These are phyloP conservation scores for Tothia fuscella DNA, from an alignment of 2,329 filamentous ascomycete species.

Conservation along the genomic window DNA sequence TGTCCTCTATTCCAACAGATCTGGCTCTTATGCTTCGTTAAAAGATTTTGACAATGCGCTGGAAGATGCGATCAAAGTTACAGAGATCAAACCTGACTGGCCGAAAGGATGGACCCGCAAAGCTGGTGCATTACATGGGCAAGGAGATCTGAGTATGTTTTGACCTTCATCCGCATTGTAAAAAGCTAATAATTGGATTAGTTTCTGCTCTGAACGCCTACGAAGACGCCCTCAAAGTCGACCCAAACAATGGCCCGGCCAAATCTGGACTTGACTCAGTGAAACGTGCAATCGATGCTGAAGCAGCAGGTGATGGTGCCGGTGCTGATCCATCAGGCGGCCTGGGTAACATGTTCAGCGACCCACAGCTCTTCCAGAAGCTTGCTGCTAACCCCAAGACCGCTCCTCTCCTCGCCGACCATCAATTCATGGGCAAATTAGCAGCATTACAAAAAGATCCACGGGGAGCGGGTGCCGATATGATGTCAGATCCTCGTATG, in stretches of 20 bases:
- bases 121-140: constrained; percentile 78
- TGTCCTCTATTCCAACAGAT: constrained; percentile 96
- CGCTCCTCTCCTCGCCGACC: constrained; percentile 63
- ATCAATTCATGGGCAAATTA: constrained; percentile 81
- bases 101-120: constrained; percentile 93
- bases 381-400: constrained; percentile 94
- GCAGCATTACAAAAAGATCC: constrained; percentile 74
- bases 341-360: constrained; percentile 86
- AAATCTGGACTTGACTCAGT: constrained; percentile 80
- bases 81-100: constrained; percentile 94
- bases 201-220: constrained; percentile 87
- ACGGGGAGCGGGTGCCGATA: constrained; percentile 55
- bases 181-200: constrained; percentile 59
- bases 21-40: constrained; percentile 75
- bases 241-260: constrained; percentile 82
- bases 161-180: no score
- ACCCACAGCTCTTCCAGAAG: constrained; percentile 81
- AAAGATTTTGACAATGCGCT: constrained; percentile 77
- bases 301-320: constrained; percentile 50
- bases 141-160: constrained; percentile 59
- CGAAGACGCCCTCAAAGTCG: constrained; percentile 85
- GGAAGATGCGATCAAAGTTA: constrained; percentile 84
- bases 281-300: constrained; percentile 74
- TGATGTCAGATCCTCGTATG: constrained; percentile 84
- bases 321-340: constrained; percentile 58